These are phyloP conservation scores for Durio zibethinus DNA, from an alignment of 345 rosid species.

Conservation along the genomic window DNA sequence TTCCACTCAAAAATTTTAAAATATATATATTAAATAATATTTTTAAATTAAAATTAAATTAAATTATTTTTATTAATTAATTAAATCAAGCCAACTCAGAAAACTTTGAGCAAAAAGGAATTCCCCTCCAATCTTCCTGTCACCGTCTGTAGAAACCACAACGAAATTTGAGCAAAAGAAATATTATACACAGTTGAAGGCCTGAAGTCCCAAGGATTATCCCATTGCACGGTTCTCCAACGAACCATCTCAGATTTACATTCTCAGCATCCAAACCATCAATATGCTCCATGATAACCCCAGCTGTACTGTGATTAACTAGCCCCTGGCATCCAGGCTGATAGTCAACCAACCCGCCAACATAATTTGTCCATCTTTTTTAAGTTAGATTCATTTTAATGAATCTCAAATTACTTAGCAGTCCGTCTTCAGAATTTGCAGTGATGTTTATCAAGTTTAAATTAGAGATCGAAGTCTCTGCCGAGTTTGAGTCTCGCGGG, in stretches of 20 bases:
- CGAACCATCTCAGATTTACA: slow-evolving; percentile 70
- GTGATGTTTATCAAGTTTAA: slow-evolving; percentile 66
- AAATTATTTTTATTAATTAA: too few relatives aligned
- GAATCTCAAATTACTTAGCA: slow-evolving; percentile 60
- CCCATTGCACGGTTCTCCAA: slow-evolving; percentile 44
- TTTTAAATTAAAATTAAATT: too few relatives aligned
- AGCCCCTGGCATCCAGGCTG: slow-evolving; percentile 90
- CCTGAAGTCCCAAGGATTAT: slow-evolving; percentile 75
- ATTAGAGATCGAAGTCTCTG: slow-evolving; percentile 63
- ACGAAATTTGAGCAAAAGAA: slow-evolving; percentile 60
- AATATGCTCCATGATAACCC: slow-evolving; percentile 87
- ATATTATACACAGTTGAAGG: slow-evolving; percentile 73
- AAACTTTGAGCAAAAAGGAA: background rate
- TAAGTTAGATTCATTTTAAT: slow-evolving; percentile 55
- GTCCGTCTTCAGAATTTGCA: slow-evolving; percentile 61
- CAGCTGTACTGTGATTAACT: slow-evolving; percentile 62
- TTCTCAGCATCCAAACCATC: slow-evolving; percentile 69
- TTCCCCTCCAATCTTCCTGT: background rate
- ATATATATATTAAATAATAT: too few relatives aligned
- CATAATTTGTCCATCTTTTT: slow-evolving; percentile 65
- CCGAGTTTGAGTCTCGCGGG: slow-evolving; percentile 41
- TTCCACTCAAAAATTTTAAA: too few relatives aligned
- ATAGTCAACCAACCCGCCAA: slow-evolving; percentile 71
- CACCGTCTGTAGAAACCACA: slow-evolving; percentile 40
- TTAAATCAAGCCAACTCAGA: too few relatives aligned